phyloP scores from a whole-genome alignment of 345 rosid species.

The Citrus cavaleriei region DNA sequence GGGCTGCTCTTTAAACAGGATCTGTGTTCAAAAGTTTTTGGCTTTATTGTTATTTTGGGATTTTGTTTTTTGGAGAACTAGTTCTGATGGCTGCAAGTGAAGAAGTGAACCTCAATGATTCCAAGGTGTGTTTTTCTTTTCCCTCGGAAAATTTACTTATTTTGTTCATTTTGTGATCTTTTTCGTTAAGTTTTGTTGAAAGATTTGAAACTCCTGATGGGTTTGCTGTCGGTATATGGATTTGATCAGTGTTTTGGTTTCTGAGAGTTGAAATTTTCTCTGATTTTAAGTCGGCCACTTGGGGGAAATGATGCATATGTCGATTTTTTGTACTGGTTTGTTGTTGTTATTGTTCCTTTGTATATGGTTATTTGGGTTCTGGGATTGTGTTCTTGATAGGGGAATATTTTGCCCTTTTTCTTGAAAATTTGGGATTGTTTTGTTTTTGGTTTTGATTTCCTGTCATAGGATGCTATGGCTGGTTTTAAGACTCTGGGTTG shows the following conservation, averaged over 20 bases:
- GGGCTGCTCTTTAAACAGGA: slow-evolving; percentile 21
- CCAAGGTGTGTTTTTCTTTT: slow-evolving; percentile 45
- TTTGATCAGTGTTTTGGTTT: slow-evolving; percentile 1
- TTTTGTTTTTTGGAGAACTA: background rate
- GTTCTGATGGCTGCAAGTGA: slow-evolving; percentile 65
- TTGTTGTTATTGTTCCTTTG: background rate
- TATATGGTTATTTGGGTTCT: background rate
- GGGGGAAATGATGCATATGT: background rate
- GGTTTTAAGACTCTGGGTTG: background rate
- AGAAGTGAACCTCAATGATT: slow-evolving; percentile 65
- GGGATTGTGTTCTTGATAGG: background rate
- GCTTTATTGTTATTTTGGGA: background rate
- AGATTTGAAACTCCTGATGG: slow-evolving; percentile 12
- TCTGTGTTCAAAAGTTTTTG: slow-evolving; percentile 19
- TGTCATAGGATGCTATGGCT: background rate
- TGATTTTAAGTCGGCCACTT: slow-evolving; percentile 5
- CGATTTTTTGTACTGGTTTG: background rate
- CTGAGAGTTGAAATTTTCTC: slow-evolving; percentile 3
- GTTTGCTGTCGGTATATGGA: slow-evolving; percentile 21
- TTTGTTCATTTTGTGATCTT: background rate
- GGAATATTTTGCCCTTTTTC: background rate
- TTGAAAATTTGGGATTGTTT: background rate
- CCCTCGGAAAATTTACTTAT: background rate
- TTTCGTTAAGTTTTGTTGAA: background rate
- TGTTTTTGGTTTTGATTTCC: background rate